phyloP scores from a whole-genome alignment of 352 stramenopile genomes.

The Saprolegnia parasitica region DNA sequence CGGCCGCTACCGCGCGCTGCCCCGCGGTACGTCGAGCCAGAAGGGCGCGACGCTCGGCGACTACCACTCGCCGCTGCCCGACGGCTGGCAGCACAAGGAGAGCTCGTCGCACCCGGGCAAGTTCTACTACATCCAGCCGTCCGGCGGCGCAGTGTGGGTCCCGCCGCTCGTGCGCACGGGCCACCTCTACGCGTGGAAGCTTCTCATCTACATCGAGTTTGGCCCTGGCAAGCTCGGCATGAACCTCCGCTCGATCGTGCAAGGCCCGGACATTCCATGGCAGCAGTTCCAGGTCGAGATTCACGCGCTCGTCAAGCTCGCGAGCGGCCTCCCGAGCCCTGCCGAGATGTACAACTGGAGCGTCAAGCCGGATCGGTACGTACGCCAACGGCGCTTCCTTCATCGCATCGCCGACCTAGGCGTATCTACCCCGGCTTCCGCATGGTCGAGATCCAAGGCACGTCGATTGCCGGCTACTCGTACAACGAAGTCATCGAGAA shows the following conservation, averaged over 20 bases:
- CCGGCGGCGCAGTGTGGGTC: conserved; percentile 78
- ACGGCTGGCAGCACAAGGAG: conserved; percentile 71
- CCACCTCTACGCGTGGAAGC: conserved; percentile 20
- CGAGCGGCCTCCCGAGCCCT: conserved; percentile 73
- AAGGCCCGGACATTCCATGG: conserved; percentile 44
- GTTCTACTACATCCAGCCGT: conserved; percentile 82
- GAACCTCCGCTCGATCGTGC: conserved; percentile 79
- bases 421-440: conserved; percentile 73
- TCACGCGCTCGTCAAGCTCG: conserved; percentile 37
- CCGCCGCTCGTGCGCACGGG: conserved; percentile 68
- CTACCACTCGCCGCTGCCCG: conserved; percentile 41
- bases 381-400: not conserved
- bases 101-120: conserved; percentile 81
- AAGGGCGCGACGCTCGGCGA: conserved; percentile 22
- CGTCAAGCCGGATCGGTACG: conserved; percentile 79
- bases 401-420: conserved; percentile 27
- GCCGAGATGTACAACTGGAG: conserved; percentile 89
- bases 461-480: conserved; percentile 67
- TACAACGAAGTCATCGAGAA: conserved; percentile 77
- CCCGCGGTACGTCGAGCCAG: not conserved
- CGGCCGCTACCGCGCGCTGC: conserved; percentile 6
- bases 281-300: conserved; percentile 24
- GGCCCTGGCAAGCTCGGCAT: conserved; percentile 67
- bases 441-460: conserved; percentile 76
- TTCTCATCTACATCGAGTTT: conserved; percentile 39